phyloP scores from a whole-genome alignment of 2,329 filamentous ascomycete species.

The Pseudocercospora cruenta region DNA sequence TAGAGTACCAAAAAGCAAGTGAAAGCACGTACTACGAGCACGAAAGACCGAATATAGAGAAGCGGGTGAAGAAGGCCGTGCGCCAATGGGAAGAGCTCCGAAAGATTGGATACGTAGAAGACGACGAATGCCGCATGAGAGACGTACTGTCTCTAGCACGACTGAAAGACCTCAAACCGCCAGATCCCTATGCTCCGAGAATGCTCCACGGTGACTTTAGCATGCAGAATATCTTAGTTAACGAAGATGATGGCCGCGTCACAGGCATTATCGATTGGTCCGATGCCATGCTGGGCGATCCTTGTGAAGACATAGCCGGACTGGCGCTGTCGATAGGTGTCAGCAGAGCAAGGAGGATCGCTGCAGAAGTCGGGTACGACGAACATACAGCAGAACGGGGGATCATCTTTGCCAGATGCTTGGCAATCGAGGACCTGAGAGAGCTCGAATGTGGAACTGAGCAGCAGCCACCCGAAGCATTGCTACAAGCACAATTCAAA shows the following conservation, averaged over 20 bases:
- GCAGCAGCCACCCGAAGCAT: not conserved
- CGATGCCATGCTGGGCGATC: conserved; percentile 10
- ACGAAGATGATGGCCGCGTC: not conserved
- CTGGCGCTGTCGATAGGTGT: conserved; percentile 2
- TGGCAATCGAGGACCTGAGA: conserved; percentile 5
- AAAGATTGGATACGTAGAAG: not conserved
- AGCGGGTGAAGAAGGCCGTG: not conserved
- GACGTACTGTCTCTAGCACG: too few species aligned
- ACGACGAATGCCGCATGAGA: not conserved
- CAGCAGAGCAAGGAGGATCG: not conserved
- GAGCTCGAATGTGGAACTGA: conserved; percentile 2
- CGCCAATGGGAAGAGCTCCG: conserved; percentile 7
- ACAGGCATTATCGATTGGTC: conserved; percentile 13
- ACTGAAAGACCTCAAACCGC: not conserved
- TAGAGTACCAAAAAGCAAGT: not conserved
- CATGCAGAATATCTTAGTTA: conserved; percentile 8
- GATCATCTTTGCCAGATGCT: conserved; percentile 2
- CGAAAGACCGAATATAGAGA: not conserved
- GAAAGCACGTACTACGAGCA: not conserved
- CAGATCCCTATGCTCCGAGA: not conserved
- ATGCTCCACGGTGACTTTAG: conserved; percentile 9
- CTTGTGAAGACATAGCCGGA: conserved; percentile 12
- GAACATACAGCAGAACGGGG: not conserved
- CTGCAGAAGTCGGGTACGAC: not conserved
- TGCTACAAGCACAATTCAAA: not conserved